A percentile compares a stretch with the other conserved stretches of the same genome.
These are phyloP conservation scores for Pleodorina starrii DNA, from an alignment of 139 green algal species.

Conservation along the genomic window DNA sequence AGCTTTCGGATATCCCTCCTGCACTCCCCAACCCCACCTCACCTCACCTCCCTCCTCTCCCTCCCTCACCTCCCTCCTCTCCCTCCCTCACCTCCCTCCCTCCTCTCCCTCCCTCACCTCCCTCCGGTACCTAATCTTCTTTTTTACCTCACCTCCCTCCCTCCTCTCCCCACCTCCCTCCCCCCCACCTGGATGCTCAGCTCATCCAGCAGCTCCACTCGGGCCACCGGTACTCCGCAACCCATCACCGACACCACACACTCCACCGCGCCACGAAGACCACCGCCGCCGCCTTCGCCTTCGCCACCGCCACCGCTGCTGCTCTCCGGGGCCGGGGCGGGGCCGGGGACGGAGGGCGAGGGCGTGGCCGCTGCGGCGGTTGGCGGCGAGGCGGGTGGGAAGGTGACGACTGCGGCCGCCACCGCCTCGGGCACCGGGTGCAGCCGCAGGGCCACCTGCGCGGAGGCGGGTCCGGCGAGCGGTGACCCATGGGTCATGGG, in stretches of 20 bases:
- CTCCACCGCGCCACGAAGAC: conserved; percentile 64
- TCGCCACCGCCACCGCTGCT: not conserved
- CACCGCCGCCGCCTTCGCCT: not conserved
- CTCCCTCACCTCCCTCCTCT: too few species aligned
- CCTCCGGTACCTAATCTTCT: too few species aligned
- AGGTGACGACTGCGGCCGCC: conserved; percentile 70
- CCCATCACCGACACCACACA: conserved; percentile 68
- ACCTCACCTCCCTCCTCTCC: too few species aligned
- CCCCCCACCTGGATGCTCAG: conserved; percentile 32
- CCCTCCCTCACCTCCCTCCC: too few species aligned
- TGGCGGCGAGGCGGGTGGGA: conserved; percentile 21
- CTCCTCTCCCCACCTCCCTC: not conserved
- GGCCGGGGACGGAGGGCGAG: not conserved
- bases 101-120: too few species aligned
- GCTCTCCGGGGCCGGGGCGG: not conserved
- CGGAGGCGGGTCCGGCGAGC: too few species aligned
- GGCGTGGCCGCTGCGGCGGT: too few species aligned
- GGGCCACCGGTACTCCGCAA: conserved; percentile 72
- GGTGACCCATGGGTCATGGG: too few species aligned
- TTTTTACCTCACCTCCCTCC: too few species aligned
- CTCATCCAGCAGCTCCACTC: conserved; percentile 80
- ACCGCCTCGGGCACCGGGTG: conserved; percentile 65
- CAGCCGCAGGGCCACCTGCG: conserved; percentile 65
- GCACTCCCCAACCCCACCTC: too few species aligned
- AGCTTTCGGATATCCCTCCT: too few species aligned